Base-by-base conservation (phyloP, 805 yeast genomes). In the Yarrowia yakushimensis region DNA sequence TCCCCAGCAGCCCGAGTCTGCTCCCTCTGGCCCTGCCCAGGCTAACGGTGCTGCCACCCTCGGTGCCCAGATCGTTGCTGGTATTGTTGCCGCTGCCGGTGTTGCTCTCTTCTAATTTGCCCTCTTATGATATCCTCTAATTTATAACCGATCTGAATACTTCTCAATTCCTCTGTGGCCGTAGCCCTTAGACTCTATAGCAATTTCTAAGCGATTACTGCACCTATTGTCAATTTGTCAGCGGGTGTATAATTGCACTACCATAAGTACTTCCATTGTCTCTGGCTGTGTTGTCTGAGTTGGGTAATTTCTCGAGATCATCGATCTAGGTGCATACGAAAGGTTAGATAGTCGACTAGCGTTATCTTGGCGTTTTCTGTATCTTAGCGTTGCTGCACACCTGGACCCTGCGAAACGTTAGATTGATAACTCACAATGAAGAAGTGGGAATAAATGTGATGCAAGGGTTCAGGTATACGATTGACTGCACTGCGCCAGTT, bases 41-140 rank as follows among this genome's bases (percentile, higher is more conserved):
- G 60, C 60, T 28, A 54, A 54, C 46, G 60, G 60, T 28, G 60
- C 60, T 20, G 60, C 46, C 46, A 37, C 45, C 27, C 34, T 54
- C 36, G 45, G 46, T 28, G 46, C 46, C 25, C 46, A 37, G 34
- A 25, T 54, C 18, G 37, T 18, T n/a, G 60, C 60, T 13, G 60
- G 45, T 37, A 46, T 54, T 37, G 60, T 22, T n/a, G 60, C 60
- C 39, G 60, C 46, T 27, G 45, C 46, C 36, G 57, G 28, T 37
- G 42, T 50, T 25, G 57, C 57, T 34, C 57, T 50, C 6, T 34
- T 50, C 42, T 50, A 50, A 50, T 33, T 22, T 33, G 57, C 41
- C 30, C 30, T 28, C 12, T 46, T 30, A 20, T 30, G 37, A 46
- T 46, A 20, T 30, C 54, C 36, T 30, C 27, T 46, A 46, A 28